Percentiles rank a stretch among this genome's conserved stretches.
Conservation (phyloP, 371 early-diverging fungal species). For the Synchytrium microbalum region DNA sequence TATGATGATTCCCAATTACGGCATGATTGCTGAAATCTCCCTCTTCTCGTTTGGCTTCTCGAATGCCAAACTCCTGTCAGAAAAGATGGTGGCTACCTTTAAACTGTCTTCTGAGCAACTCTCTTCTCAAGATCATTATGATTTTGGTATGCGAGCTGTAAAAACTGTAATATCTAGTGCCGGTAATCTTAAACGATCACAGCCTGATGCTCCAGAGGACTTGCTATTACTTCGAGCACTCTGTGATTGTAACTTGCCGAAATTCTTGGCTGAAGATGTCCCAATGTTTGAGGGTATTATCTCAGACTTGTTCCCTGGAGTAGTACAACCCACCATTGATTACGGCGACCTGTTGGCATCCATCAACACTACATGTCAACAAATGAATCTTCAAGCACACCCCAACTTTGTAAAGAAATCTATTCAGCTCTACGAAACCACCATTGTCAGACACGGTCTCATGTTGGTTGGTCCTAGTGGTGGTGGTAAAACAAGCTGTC, state of each 20-base stretch:
- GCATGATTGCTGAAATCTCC: conserved; percentile 52
- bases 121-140: conserved; percentile 56
- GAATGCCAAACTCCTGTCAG: conserved; percentile 44
- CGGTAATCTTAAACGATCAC: conserved; percentile 48
- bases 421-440: conserved; percentile 53
- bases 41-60: conserved; percentile 53
- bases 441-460: conserved; percentile 49
- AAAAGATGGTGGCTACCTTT: conserved; percentile 57
- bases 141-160: conserved; percentile 57
- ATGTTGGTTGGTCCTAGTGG: conserved; percentile 57
- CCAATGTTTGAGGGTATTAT: conserved; percentile 55
- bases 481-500: conserved; percentile 48
- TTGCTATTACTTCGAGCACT: conserved; percentile 46
- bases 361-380: conserved; percentile 30
- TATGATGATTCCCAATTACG: conserved; percentile 61
- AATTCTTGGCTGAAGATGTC: conserved; percentile 53
- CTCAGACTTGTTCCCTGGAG: conserved; percentile 51
- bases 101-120: conserved; percentile 51
- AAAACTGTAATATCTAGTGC: conserved; percentile 54
- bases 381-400: conserved; percentile 37
- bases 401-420: conserved; percentile 46
- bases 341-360: conserved; percentile 41
- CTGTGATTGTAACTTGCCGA: conserved; percentile 50
- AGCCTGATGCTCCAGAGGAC: conserved; percentile 45
- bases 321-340: conserved; percentile 41